Evolutionary conservation across 202 grass and related monocot genomes (phyloP), one percentile per base, ranked within the genome.

Genomic region (Zoysia matrella): DNA sequence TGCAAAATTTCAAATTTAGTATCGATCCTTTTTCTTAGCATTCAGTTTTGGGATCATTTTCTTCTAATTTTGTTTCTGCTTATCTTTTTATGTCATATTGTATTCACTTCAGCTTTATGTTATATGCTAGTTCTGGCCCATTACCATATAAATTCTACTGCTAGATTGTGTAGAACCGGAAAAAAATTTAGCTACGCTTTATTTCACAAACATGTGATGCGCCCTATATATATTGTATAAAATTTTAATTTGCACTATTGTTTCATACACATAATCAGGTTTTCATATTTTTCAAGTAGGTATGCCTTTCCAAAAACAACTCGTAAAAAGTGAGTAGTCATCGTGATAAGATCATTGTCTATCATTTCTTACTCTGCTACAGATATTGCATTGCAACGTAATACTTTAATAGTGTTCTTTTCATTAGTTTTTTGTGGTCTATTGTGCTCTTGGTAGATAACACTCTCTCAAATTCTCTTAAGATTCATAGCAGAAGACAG

Each of bases 121-220:
- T 84, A 10, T 3, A 54, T 86, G 47, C 54, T 86, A 66, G 43
- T 79, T 61, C 12, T 54, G 52, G 22, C 6, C 14, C 86, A 87
- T 86, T 85, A 81, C 77, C 73, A 80, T 43, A 4, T 41, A 45
- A 77, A 91, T 60, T 72, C 55, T 43, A 1, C 48, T 62, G 71
- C 72, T 65, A 74, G 63, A 78, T 92, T 66, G 78, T 81, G 75
- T 51, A 65, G 87, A 62, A 83, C 70, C 43, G 80, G 52, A 4
- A 40, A 39, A 54, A 11, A 52, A 54, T 3, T 2, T 62, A 18
- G 30, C 63, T 55, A 30, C 22, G 22, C 43, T 65, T 36, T 50
- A 44, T 50, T 40, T 63, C 3, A 22, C 50, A 76, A 22, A 36
- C 54, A 39, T 45, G 49, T 61, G 52, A 42, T 67, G 14, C 49